Evolutionary conservation across 164 flowering plant genomes (phyloP).

Genomic region (Umbilicus rupestris): DNA sequence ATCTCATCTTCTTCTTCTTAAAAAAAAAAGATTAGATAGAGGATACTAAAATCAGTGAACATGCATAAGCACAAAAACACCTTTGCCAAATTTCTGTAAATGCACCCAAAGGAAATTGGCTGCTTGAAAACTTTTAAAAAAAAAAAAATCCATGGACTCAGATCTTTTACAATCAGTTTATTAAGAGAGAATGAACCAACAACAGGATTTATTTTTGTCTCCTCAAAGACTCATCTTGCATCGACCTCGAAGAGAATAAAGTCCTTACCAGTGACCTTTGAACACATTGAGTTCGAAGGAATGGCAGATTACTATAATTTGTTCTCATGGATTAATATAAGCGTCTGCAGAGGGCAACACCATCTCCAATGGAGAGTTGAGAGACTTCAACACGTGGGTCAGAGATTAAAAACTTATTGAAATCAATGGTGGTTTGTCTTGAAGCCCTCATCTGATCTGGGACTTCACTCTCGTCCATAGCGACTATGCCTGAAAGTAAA

Average conservation of each 20-base stretch:
- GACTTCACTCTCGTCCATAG: constrained; percentile 2
- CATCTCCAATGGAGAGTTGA: constrained; percentile 4
- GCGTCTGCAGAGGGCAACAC: constrained; percentile 3
- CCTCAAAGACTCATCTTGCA: not conserved
- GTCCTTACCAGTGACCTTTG: too few species aligned
- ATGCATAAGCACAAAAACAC: too few species aligned
- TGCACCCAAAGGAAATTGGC: too few species aligned
- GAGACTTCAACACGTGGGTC: constrained; percentile 4
- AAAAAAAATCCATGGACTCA: too few species aligned
- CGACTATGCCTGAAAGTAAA: not conserved
- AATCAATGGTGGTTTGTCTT: constrained; percentile 1
- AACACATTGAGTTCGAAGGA: not conserved
- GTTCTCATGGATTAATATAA: not conserved
- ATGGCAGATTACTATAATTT: not conserved
- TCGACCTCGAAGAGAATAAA: not conserved
- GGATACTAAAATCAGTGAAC: too few species aligned
- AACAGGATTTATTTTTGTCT: not conserved
- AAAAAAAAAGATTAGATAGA: too few species aligned
- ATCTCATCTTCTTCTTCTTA: too few species aligned
- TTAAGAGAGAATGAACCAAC: too few species aligned
- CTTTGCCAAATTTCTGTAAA: too few species aligned
- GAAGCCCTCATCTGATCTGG: not conserved
- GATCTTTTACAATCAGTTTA: too few species aligned
- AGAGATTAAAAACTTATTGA: not conserved
- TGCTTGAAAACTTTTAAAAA: too few species aligned